Base-by-base conservation (phyloP, 805 yeast genomes). In the Deakozyma indianensis region DNA sequence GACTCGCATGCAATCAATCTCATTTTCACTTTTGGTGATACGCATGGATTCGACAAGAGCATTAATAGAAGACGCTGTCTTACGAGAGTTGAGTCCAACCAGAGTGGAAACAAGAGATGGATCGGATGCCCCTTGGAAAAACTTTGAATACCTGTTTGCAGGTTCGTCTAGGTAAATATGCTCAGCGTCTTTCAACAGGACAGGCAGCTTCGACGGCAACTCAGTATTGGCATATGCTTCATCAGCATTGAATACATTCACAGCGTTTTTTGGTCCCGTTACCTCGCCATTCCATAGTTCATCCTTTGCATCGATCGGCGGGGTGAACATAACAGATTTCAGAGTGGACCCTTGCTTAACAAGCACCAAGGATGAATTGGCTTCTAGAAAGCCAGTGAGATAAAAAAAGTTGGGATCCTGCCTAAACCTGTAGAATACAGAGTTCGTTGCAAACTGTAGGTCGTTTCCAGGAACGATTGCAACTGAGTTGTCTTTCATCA, bases 211-310 rank as follows among this genome's bases (percentile, higher is more conserved):
- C 9, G 50, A 48, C 20, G 51, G 45, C 5, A 53, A 41, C 18
- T n/a, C 7, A 2, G 35, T 3, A 20, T 24, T 70, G 41, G 75
- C 74, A 35, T 71, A 72, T 4, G 83, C 78, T 43, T 70, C 71
- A 61, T 87, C 96, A 2, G 95, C 95, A 59, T 90, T 92, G 66
- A 92, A 92, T 41, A 79, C 76, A 43, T 86, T 90, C 35, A 63
- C 65, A 0, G 81, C 95, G 15, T 94, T 95, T 42, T 79, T 75
- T 2, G 79, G 71, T 1, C 99, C 99, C 16, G 94, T 81, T 54
- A 94, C 74, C 41, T 75, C 80, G 11, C 99, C 99, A 54, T 90
- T 96, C 99, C 99, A 92, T 51, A 81, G 76, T 63, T 92, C 98
- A 21, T 74, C 75, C 43, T 69, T 70, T 3, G 77, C 73, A 57